Percentiles rank a stretch among this genome's conserved stretches.
phyloP scores from a whole-genome alignment of 192 early-diverging fungal genomes.

The Glomus cerebriforme region DNA sequence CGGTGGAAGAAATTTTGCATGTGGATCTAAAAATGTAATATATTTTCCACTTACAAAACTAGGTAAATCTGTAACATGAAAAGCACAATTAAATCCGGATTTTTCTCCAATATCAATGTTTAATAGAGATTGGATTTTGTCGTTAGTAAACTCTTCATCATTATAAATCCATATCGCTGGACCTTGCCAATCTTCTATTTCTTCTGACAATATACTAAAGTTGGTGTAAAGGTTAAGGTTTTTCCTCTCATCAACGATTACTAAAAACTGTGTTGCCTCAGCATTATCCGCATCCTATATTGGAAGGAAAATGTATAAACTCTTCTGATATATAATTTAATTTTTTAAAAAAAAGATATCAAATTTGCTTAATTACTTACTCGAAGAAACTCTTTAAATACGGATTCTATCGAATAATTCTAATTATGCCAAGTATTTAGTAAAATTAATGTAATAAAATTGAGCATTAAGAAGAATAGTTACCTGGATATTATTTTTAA shows the following conservation, averaged over 20 bases:
- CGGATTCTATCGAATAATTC: neutral
- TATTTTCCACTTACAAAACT: constrained; percentile 36
- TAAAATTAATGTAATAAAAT: neutral
- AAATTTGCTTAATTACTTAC: neutral
- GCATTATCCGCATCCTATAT: constrained; percentile 29
- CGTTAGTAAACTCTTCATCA: constrained; percentile 33
- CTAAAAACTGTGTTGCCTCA: constrained; percentile 28
- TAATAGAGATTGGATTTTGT: too few species aligned
- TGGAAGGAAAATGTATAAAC: neutral
- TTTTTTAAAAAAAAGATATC: too few species aligned
- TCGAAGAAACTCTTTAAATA: neutral
- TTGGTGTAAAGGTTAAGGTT: too few species aligned
- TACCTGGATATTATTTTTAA: neutral
- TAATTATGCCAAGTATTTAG: neutral
- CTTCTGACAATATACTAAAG: constrained; percentile 26
- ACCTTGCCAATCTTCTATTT: constrained; percentile 41
- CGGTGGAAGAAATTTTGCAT: neutral
- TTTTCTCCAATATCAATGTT: too few species aligned
- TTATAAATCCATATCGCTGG: constrained; percentile 39
- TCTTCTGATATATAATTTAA: too few species aligned
- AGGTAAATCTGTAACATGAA: constrained; percentile 42
- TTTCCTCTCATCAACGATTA: constrained; percentile 32
- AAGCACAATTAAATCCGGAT: constrained; percentile 40
- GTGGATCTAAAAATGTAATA: constrained; percentile 40
- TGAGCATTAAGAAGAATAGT: neutral